Evolutionary conservation across 768 basidiomycete genomes (phyloP).

Genomic region (Tubosaeta sp.): DNA sequence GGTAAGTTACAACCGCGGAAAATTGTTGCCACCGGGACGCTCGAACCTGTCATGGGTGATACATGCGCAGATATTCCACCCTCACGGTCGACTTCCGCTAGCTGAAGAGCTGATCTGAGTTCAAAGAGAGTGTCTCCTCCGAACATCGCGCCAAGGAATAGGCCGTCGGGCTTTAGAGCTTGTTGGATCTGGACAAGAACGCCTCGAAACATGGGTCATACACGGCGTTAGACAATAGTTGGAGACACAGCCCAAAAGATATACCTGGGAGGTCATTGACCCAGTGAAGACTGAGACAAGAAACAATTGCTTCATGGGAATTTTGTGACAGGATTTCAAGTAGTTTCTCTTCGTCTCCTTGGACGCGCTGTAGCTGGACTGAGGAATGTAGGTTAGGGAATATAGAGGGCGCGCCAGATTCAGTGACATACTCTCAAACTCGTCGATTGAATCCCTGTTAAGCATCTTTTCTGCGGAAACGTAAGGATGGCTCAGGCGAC

Average conservation of each 20-base stretch:
- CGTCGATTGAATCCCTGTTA: conserved; percentile 68
- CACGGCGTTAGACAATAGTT: not conserved
- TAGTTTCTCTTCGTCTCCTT: conserved; percentile 81
- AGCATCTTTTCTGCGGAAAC: conserved; percentile 55
- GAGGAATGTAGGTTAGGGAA: conserved; percentile 6
- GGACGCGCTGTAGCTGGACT: conserved; percentile 78
- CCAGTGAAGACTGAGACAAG: conserved; percentile 93
- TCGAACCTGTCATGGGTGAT: conserved; percentile 93
- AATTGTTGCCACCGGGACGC: not conserved
- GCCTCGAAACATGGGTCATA: conserved; percentile 40
- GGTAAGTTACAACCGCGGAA: conserved; percentile 2
- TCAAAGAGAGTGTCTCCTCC: conserved; percentile 97
- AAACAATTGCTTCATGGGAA: conserved; percentile 89
- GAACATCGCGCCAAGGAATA: conserved; percentile 92
- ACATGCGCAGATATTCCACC: conserved; percentile 96
- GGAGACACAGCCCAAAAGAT: conserved; percentile 11
- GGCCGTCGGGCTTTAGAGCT: conserved; percentile 82
- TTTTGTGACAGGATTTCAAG: conserved; percentile 59
- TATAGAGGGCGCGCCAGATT: not conserved
- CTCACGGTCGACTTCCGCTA: conserved; percentile 90
- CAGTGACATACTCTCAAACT: conserved; percentile 67
- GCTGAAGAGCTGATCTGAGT: conserved; percentile 87
- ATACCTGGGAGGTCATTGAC: conserved; percentile 93
- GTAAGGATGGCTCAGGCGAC: not conserved
- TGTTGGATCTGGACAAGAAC: conserved; percentile 82